Percentiles rank a stretch among this genome's conserved stretches.
phyloP scores from a whole-genome alignment of 2,329 filamentous ascomycete species.

The Dryadomyces quercus-mongolicae region DNA sequence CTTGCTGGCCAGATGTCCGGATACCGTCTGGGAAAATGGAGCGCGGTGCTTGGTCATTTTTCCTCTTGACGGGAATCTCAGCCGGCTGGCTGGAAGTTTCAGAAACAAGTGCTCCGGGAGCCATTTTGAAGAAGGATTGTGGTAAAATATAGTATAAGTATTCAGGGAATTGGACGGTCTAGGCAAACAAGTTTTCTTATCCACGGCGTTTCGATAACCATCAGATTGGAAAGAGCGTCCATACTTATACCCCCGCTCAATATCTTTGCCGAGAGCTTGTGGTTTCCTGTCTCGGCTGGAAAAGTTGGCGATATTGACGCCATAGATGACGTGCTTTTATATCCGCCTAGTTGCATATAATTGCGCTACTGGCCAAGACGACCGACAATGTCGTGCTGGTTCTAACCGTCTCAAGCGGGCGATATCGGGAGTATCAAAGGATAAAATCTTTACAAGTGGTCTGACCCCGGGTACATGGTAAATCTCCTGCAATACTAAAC shows the following conservation, averaged over 20 bases:
- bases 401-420: not conserved
- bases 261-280: not conserved
- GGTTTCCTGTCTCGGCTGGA: not conserved
- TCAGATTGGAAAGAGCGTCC: not conserved
- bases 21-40: constrained; percentile 34
- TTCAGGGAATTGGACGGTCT: too few relatives aligned
- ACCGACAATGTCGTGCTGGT: not conserved
- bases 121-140: constrained; percentile 5
- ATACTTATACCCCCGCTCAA: not conserved
- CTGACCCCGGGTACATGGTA: not conserved
- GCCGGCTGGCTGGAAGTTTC: not conserved
- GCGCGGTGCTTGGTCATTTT: constrained; percentile 19
- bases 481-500: not conserved
- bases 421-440: not conserved
- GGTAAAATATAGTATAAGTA: not conserved
- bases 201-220: not conserved
- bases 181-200: not conserved
- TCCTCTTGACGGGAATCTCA: constrained; percentile 16
- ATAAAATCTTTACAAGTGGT: not conserved
- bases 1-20: constrained; percentile 55
- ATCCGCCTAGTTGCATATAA: not conserved
- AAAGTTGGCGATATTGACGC: constrained; percentile 3
- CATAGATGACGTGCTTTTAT: constrained; percentile 1
- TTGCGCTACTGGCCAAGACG: not conserved
- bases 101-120: constrained; percentile 11